phyloP scores from a whole-genome alignment of 371 early-diverging fungal genomes.

The Entomophthora muscae region DNA sequence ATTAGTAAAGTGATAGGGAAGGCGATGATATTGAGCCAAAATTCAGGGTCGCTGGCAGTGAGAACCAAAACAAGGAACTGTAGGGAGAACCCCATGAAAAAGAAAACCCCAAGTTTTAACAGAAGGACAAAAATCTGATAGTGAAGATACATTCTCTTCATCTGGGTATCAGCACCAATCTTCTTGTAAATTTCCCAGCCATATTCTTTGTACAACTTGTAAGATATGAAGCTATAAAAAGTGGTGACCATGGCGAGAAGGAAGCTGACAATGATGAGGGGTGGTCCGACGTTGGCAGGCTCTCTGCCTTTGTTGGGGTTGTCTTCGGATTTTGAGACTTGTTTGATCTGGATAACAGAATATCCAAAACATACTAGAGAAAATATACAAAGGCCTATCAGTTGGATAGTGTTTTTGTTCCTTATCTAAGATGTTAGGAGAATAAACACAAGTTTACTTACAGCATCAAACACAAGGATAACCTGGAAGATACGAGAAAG shows the following conservation, averaged over 20 bases:
- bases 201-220: slow-evolving; percentile 59
- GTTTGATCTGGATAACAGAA: slow-evolving; percentile 41
- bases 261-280: slow-evolving; percentile 12
- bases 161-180: slow-evolving; percentile 78
- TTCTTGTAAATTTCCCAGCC: slow-evolving; percentile 92
- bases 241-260: slow-evolving; percentile 14
- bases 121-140: slow-evolving; percentile 79
- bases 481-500: slow-evolving; percentile 53
- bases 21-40: slow-evolving; percentile 54
- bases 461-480: slow-evolving; percentile 53
- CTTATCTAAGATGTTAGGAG: slow-evolving; percentile 45
- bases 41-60: slow-evolving; percentile 39
- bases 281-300: slow-evolving; percentile 2
- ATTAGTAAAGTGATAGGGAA: slow-evolving; percentile 50
- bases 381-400: slow-evolving; percentile 65
- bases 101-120: slow-evolving; percentile 76
- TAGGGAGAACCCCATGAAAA: slow-evolving; percentile 72
- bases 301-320: neutral
- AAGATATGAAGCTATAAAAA: slow-evolving; percentile 14
- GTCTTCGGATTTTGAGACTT: neutral
- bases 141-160: slow-evolving; percentile 68
- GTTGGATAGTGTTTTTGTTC: slow-evolving; percentile 74
- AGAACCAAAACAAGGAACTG: slow-evolving; percentile 70
- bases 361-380: slow-evolving; percentile 60
- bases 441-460: too few relatives aligned